Evolutionary conservation across 345 rosid genomes (phyloP).

Genomic region (Syzygium aqueum): DNA sequence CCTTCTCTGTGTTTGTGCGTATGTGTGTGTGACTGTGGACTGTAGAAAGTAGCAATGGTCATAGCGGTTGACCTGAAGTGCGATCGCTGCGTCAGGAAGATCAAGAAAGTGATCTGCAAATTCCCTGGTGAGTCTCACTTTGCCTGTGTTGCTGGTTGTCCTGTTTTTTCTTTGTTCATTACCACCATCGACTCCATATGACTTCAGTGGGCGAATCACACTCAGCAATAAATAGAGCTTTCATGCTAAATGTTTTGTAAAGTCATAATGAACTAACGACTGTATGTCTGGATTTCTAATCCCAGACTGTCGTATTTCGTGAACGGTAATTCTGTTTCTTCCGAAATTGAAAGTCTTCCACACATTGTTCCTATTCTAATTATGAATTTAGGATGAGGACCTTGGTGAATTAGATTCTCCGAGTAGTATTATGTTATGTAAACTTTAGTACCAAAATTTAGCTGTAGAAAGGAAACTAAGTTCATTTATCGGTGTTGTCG

Average conservation of each 20-base stretch:
- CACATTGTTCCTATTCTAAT: not conserved
- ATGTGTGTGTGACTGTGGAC: not conserved
- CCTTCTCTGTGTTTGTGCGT: not conserved
- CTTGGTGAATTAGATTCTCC: not conserved
- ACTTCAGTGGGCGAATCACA: not conserved
- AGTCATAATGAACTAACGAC: not conserved
- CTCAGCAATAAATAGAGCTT: not conserved
- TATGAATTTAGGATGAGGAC: not conserved
- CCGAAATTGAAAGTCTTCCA: not conserved
- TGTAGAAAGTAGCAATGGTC: slow-evolving; percentile 20
- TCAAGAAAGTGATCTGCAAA: slow-evolving; percentile 22
- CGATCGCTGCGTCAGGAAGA: slow-evolving; percentile 26
- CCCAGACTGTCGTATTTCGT: not conserved
- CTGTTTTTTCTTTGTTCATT: slow-evolving; percentile 28
- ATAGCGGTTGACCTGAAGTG: slow-evolving; percentile 27
- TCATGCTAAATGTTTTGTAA: not conserved
- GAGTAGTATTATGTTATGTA: not conserved
- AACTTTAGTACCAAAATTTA: not conserved
- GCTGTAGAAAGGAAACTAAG: not conserved
- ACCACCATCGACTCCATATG: not conserved
- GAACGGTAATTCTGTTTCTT: not conserved
- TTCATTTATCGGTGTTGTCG: not conserved
- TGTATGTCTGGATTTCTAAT: not conserved
- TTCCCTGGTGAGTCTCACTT: slow-evolving; percentile 22
- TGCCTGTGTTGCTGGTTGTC: not conserved